Conservation (phyloP, 225 moss, liverwort and hornwort species). For the Climacium dendroides region DNA sequence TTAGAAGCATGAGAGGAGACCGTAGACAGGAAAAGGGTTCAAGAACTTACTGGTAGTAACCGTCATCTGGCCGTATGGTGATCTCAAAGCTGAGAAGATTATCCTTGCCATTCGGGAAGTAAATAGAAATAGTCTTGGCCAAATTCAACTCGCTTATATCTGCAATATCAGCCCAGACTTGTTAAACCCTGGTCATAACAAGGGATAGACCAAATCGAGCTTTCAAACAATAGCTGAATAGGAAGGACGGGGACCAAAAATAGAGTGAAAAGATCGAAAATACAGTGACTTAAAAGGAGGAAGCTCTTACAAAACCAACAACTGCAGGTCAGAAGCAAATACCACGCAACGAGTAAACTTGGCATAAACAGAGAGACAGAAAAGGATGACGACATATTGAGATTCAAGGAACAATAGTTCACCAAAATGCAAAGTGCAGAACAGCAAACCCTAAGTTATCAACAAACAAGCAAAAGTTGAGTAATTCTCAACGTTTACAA, state of each 20-base stretch:
- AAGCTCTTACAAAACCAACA: neutral
- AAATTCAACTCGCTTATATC: constrained; percentile 97
- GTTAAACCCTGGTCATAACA: neutral
- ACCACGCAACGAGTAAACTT: neutral
- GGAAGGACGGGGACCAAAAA: neutral
- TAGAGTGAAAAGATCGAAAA: neutral
- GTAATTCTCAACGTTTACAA: neutral
- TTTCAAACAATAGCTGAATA: neutral
- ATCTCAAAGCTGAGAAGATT: constrained; percentile 93
- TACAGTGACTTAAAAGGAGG: neutral
- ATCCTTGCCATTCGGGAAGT: constrained; percentile 92
- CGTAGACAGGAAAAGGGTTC: neutral
- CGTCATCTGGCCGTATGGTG: constrained; percentile 93
- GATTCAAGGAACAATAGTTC: neutral
- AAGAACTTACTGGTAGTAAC: constrained; percentile 81
- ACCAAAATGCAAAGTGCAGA: neutral
- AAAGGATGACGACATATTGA: neutral
- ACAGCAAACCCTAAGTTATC: constrained; percentile 3
- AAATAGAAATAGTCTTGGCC: constrained; percentile 85
- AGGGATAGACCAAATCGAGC: neutral
- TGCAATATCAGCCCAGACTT: constrained; percentile 12
- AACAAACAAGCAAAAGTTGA: neutral
- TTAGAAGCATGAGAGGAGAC: neutral
- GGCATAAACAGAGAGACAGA: neutral
- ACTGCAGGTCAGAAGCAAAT: neutral